A percentile compares a stretch with the other conserved stretches of the same genome.
These are phyloP conservation scores for Botrytis sinoallii DNA, from an alignment of 2,329 filamentous ascomycete genomes.

Conservation along the genomic window DNA sequence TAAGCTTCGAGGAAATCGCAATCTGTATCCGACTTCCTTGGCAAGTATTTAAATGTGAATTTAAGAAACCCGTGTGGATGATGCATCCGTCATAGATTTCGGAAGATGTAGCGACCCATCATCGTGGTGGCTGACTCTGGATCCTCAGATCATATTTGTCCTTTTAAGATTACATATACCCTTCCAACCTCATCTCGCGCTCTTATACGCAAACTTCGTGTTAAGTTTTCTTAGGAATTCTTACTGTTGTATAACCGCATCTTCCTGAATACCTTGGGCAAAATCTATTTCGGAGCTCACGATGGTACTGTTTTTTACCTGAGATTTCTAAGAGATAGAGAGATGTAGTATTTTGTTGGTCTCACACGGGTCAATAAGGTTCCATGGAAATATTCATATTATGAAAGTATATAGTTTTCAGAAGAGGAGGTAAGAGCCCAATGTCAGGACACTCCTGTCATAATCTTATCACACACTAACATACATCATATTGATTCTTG, in stretches of 20 bases:
- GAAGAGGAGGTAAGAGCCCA: too few species aligned
- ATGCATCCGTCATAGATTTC: too few species aligned
- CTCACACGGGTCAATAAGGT: neutral
- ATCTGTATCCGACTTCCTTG: too few species aligned
- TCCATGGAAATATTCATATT: too few species aligned
- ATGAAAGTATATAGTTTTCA: too few species aligned
- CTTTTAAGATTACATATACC: neutral
- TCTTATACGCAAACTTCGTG: fast-evolving
- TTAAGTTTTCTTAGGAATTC: fast-evolving
- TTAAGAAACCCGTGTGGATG: fast-evolving
- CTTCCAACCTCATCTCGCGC: neutral
- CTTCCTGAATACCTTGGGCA: neutral
- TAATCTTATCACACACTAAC: neutral
- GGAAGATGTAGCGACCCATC: too few species aligned
- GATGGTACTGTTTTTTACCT: fast-evolving
- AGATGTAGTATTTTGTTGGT: neutral
- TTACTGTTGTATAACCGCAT: neutral
- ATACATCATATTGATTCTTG: neutral
- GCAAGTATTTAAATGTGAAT: neutral
- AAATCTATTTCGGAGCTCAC: neutral
- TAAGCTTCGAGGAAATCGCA: too few species aligned
- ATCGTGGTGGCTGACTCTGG: too few species aligned
- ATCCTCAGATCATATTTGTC: too few species aligned
- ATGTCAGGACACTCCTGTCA: too few species aligned
- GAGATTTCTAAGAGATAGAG: fast-evolving